A percentile compares a stretch with the other conserved stretches of the same genome.
These are phyloP conservation scores for Mucor velutinosus DNA, from an alignment of 371 early-diverging fungal genomes.

Conservation along the genomic window DNA sequence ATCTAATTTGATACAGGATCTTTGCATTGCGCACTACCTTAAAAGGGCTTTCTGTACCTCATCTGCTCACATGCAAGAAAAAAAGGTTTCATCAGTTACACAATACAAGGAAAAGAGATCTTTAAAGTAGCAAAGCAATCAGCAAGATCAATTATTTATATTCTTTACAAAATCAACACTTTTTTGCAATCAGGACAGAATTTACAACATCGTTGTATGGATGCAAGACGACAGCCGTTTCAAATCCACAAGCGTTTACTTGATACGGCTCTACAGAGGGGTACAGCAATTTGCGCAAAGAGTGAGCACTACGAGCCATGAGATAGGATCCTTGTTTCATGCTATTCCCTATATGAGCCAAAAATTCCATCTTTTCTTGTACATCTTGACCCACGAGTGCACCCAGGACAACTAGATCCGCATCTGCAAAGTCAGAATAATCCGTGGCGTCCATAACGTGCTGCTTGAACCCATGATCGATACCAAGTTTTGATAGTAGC, in stretches of 20 bases:
- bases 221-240: conserved; percentile 26
- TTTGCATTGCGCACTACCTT: not conserved
- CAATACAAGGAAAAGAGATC: not conserved
- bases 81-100: not conserved
- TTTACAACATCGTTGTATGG: conserved; percentile 43
- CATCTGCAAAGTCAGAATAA: conserved; percentile 15
- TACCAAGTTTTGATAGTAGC: conserved; percentile 17
- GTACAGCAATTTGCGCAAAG: conserved; percentile 38
- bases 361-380: conserved; percentile 24
- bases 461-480: conserved; percentile 16
- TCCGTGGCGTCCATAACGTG: conserved; percentile 19
- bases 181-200: conserved; percentile 39
- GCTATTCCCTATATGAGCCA: conserved; percentile 19
- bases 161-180: not conserved
- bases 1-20: not conserved
- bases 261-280: conserved; percentile 27
- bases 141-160: not conserved
- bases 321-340: conserved; percentile 34
- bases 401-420: conserved; percentile 40
- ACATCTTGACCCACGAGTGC: conserved; percentile 34
- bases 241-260: conserved; percentile 25
- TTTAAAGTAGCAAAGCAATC: not conserved
- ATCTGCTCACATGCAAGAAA: not conserved
- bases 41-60: not conserved
- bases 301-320: conserved; percentile 41